A percentile compares a stretch with the other conserved stretches of the same genome.
phyloP scores from a whole-genome alignment of 176 grass and related monocot genomes.

The Triticum urartu region DNA sequence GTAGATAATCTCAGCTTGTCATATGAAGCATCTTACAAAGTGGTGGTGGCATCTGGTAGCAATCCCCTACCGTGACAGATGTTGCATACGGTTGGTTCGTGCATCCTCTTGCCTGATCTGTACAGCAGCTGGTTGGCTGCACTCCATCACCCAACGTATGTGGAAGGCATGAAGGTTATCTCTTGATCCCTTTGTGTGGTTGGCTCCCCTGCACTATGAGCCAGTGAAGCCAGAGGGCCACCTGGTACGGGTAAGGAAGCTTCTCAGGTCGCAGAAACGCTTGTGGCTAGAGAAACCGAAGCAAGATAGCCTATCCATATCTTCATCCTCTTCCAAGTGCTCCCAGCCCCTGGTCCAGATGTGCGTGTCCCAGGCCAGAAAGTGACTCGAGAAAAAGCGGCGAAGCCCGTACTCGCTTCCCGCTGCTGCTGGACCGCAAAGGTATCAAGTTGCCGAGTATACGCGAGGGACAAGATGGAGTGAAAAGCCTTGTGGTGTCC shows the following conservation, averaged over 20 bases:
- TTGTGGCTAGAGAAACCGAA: slow-evolving; percentile 3
- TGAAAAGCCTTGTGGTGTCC: no score
- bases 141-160: background rate
- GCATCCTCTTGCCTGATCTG: background rate
- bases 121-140: background rate
- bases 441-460: background rate
- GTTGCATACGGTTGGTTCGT: background rate
- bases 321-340: slow-evolving; percentile 22
- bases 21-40: background rate
- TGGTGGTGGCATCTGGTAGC: background rate
- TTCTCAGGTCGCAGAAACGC: background rate
- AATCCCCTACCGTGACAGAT: background rate
- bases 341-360: slow-evolving; percentile 14
- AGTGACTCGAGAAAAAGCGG: accelerated
- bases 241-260: background rate
- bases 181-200: background rate
- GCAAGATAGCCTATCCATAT: slow-evolving; percentile 33
- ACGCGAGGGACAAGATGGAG: no score
- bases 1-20: background rate
- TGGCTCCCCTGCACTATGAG: background rate
- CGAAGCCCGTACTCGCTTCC: background rate
- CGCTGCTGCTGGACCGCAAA: background rate
- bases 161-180: background rate
- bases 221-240: slow-evolving; percentile 5
- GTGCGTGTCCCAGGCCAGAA: background rate